A percentile compares a stretch with the other conserved stretches of the same genome.
Evolutionary conservation across 2,329 filamentous ascomycete species (phyloP).

Genomic region (Talaromyces sp.): DNA sequence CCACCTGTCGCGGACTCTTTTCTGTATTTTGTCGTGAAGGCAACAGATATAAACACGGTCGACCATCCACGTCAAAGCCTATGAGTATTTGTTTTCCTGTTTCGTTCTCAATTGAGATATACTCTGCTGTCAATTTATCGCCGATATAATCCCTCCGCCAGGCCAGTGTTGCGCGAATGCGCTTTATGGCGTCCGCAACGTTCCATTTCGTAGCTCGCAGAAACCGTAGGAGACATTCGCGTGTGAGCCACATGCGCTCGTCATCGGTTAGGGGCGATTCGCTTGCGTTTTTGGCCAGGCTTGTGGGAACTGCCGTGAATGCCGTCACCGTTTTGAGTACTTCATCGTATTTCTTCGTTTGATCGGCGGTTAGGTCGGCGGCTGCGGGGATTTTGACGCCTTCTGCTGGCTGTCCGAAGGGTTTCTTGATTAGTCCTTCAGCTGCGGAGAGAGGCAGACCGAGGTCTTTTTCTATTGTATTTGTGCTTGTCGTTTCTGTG

Average conservation of each 20-base stretch:
- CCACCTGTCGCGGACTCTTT: slow-evolving; percentile 76
- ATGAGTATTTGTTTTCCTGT: slow-evolving; percentile 91
- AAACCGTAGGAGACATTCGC: slow-evolving; percentile 88
- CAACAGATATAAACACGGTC: slow-evolving; percentile 88
- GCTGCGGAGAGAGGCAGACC: slow-evolving; percentile 5
- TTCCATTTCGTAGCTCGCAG: slow-evolving; percentile 92
- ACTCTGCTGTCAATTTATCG: slow-evolving; percentile 69
- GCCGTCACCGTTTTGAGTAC: slow-evolving; percentile 67
- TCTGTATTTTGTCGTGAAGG: slow-evolving; percentile 93
- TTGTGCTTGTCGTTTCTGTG: slow-evolving; percentile 6
- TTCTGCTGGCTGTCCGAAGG: slow-evolving; percentile 57
- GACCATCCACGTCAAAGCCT: slow-evolving; percentile 78
- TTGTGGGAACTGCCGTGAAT: slow-evolving; percentile 69
- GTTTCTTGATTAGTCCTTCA: slow-evolving; percentile 48
- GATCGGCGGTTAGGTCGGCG: slow-evolving; percentile 66
- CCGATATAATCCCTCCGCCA: slow-evolving; percentile 93
- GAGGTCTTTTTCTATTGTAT: slow-evolving; percentile 11
- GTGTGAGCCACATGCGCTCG: slow-evolving; percentile 86
- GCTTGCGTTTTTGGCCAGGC: slow-evolving; percentile 56
- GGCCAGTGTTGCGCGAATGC: slow-evolving; percentile 73
- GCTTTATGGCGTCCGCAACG: slow-evolving; percentile 68
- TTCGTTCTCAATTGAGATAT: slow-evolving; percentile 90
- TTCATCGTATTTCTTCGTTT: slow-evolving; percentile 75
- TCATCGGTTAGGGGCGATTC: slow-evolving; percentile 67
- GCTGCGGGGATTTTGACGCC: slow-evolving; percentile 56